Conservation (phyloP, 2,329 filamentous ascomycete species). For the Hymenoscyphus albidus region DNA sequence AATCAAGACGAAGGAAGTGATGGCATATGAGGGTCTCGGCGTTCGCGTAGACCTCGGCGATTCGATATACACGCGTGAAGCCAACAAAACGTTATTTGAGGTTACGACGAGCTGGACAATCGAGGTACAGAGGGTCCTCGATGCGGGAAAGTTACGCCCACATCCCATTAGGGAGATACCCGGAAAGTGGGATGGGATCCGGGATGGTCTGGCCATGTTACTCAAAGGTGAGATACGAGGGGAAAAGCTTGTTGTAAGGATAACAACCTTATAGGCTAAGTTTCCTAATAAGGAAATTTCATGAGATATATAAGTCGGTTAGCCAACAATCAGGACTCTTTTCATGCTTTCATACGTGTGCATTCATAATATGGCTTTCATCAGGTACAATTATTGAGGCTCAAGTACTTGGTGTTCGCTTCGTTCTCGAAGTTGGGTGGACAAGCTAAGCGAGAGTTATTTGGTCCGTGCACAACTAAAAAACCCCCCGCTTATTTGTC, state of each 20-base stretch:
- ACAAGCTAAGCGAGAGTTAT: too few relatives aligned
- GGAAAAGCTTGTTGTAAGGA: conserved; percentile 21
- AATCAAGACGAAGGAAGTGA: conserved; percentile 8
- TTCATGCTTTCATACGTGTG: too few relatives aligned
- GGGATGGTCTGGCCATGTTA: conserved; percentile 19
- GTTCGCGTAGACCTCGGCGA: conserved; percentile 21
- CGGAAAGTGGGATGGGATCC: conserved; percentile 13
- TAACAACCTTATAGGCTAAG: too few relatives aligned
- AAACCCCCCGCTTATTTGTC: too few relatives aligned
- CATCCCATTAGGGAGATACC: conserved; percentile 21
- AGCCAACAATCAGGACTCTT: too few relatives aligned
- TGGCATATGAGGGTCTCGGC: conserved; percentile 28
- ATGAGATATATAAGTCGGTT: too few relatives aligned
- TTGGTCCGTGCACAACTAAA: too few relatives aligned
- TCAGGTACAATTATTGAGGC: too few relatives aligned
- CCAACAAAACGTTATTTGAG: conserved; percentile 13
- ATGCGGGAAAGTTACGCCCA: conserved; percentile 34
- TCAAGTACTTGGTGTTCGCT: too few relatives aligned
- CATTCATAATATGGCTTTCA: too few relatives aligned
- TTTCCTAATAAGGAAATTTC: too few relatives aligned
- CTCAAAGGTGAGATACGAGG: conserved; percentile 12
- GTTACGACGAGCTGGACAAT: conserved; percentile 10
- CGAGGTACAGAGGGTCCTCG: conserved; percentile 30
- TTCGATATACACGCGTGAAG: conserved; percentile 29
- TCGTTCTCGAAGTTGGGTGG: too few relatives aligned